A percentile compares a stretch with the other conserved stretches of the same genome.
Evolutionary conservation across 1,284 basidiomycete genomes (phyloP).

Genomic region (Ganoderma multipileum): DNA sequence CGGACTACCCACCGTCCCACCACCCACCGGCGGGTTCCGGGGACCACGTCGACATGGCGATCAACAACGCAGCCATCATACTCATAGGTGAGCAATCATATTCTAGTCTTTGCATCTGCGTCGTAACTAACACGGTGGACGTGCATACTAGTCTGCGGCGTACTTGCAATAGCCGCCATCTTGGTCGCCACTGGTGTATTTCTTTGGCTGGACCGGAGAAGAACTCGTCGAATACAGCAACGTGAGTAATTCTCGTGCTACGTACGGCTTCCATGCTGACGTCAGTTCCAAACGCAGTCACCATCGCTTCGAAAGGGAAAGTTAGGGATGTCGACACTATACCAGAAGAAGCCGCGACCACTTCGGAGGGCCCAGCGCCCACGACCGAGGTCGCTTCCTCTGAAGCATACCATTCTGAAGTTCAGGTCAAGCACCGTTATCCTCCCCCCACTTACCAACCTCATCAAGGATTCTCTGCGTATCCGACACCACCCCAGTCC

Average conservation of each 20-base stretch:
- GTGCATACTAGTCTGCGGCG: not conserved
- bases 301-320: not conserved
- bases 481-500: not conserved
- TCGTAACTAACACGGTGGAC: not conserved
- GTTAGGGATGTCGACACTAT: not conserved
- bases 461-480: not conserved
- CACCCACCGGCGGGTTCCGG: constrained; percentile 1
- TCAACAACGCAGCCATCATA: not conserved
- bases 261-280: not conserved
- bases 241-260: not conserved
- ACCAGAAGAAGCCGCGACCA: not conserved
- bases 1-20: not conserved
- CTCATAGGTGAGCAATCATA: not conserved
- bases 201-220: constrained; percentile 1
- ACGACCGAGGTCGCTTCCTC: not conserved
- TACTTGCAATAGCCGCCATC: not conserved
- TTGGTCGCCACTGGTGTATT: not conserved
- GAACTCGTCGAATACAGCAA: not conserved
- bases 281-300: not conserved
- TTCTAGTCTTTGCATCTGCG: not conserved
- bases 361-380: not conserved
- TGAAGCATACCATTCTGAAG: not conserved
- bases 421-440: not conserved
- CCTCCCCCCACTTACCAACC: not conserved
- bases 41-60: constrained; percentile 1